These are phyloP conservation scores for Elsinoe ampelina DNA, from an alignment of 2,329 filamentous ascomycete species.

Conservation along the genomic window DNA sequence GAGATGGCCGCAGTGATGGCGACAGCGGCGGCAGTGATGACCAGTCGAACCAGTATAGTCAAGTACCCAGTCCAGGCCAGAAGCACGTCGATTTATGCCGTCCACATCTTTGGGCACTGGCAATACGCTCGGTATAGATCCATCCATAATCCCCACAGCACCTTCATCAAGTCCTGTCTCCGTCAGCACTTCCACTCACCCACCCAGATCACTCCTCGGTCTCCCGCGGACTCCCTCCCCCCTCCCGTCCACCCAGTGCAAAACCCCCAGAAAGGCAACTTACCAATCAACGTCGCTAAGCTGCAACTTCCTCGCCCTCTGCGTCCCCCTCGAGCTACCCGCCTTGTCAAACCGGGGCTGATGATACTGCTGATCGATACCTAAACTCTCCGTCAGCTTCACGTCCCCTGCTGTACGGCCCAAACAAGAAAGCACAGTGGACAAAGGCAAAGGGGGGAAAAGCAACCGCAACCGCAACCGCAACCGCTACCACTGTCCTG, in stretches of 20 bases:
- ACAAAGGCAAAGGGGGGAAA: background rate
- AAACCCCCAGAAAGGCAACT: too few species aligned
- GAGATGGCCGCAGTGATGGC: too few species aligned
- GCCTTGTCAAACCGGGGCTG: slow-evolving; percentile 46
- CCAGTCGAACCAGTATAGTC: too few species aligned
- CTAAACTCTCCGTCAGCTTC: background rate
- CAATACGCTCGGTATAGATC: background rate
- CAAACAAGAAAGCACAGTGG: background rate
- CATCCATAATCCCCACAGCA: background rate
- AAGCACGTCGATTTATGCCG: too few species aligned
- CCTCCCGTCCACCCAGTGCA: too few species aligned
- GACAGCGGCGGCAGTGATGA: too few species aligned
- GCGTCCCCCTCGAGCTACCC: slow-evolving; percentile 58
- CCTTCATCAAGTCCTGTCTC: background rate
- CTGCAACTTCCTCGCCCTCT: slow-evolving; percentile 82
- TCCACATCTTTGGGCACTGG: too few species aligned
- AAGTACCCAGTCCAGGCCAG: too few species aligned
- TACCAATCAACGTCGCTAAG: slow-evolving; percentile 98
- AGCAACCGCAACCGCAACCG: background rate
- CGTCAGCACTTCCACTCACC: background rate
- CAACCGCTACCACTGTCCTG: too few species aligned
- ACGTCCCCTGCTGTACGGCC: background rate
- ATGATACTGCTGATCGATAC: slow-evolving; percentile 31
- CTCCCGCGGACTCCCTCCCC: too few species aligned
- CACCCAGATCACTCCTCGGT: too few species aligned